Evolutionary conservation across 2,329 filamentous ascomycete species (phyloP), one percentile per base, ranked within the genome.

Genomic region (Immersiporthe knoxdaviesiana): DNA sequence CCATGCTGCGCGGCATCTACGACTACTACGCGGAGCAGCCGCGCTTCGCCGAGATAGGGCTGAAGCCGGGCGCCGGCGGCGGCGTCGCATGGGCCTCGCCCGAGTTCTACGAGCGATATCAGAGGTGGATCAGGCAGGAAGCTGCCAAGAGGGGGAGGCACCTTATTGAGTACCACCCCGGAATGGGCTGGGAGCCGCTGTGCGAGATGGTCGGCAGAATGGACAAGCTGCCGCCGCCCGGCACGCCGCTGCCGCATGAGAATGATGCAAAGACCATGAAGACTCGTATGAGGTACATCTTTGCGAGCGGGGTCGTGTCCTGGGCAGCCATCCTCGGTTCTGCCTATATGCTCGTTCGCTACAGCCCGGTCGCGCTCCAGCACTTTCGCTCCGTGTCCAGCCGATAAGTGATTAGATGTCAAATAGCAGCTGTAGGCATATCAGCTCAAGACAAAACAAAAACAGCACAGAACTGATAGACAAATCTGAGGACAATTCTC

Each of bases 161-260:
- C 4, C 16, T 64, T 30, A 21, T 64, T 8, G 62, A 64, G 62
- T 64, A 50, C 24, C 41, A 64, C 24, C 62, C 62, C 2, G 32
- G 27, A 27, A 64, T 64, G 62, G 62, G 62, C 11, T 64, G 62
- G 62, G 39, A 54, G 16, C 62, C 62, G 39, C 39, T 64, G 24
- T 64, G 62, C 62, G n/a, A 64, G 39, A 27, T 64, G 41, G 41
- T 50, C 24, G 62, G 62, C 39, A 64, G 39, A n/a, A 18, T 16
- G 24, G 39, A 64, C 21, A 47, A 21, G 32, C 24, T 81, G 37
- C 82, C 82, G 5, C 74, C 68, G 77, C 44, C 56, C 2, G 62
- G 44, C 12, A 37, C 66, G 68, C 66, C 74, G 41, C 80, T 80
- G 50, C 78, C 78, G 0, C 73, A 74, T 70, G 73, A 77, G 0